A percentile compares a stretch with the other conserved stretches of the same genome.
Evolutionary conservation across 257 asterid species (phyloP).

Genomic region (Marsdenia floribunda): DNA sequence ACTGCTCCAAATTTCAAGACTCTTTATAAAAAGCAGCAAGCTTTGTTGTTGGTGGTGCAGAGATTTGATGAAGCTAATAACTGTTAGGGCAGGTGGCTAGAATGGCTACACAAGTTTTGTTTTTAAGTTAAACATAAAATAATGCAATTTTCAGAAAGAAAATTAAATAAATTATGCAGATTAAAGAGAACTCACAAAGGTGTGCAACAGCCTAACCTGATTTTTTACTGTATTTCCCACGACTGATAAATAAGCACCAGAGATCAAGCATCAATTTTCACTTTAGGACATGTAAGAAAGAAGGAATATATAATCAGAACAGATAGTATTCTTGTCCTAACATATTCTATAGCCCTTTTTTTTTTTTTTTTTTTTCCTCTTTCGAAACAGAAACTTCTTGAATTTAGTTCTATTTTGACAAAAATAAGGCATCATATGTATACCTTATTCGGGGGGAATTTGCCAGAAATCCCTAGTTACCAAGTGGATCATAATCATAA

Average conservation of each 20-base stretch:
- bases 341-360: too few relatives aligned
- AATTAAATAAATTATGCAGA: background rate
- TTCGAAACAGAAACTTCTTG: too few relatives aligned
- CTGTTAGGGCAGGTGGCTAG: too few relatives aligned
- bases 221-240: background rate
- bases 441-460: background rate
- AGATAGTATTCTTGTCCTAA: too few relatives aligned
- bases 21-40: too few relatives aligned
- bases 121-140: background rate
- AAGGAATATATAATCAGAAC: too few relatives aligned
- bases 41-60: too few relatives aligned
- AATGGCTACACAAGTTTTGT: too few relatives aligned
- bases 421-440: background rate
- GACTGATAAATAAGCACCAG: background rate
- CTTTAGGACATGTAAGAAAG: too few relatives aligned
- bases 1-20: conserved; percentile 10
- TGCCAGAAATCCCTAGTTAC: conserved; percentile 30
- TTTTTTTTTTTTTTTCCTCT: too few relatives aligned
- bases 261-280: background rate
- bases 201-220: background rate
- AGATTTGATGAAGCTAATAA: too few relatives aligned
- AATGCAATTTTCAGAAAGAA: background rate
- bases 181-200: background rate
- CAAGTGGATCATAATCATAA: conserved; percentile 47
- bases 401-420: too few relatives aligned